Evolutionary conservation across 1,139 yeast genomes (phyloP), one percentile per base, ranked within the genome.

Genomic region (Blastobotrys petasosporus): DNA sequence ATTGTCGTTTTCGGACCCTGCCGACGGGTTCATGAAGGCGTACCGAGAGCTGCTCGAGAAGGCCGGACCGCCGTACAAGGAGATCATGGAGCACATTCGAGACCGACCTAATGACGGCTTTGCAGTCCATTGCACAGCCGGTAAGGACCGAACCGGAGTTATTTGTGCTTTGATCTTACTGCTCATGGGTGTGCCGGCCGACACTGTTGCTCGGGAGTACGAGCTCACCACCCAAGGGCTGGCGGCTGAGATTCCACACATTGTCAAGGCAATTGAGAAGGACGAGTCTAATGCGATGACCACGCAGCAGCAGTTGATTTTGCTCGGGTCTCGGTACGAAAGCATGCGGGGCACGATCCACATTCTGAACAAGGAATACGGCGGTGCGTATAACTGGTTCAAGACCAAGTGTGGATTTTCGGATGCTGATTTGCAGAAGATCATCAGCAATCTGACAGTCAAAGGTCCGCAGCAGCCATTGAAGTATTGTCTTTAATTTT

Each of bases 141-240:
- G 95, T 2, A 86, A 85, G 61, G 95, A 87, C 61, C 73, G 95
- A 42, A 86, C 95, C 0, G 95, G 95, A 0, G 70, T 85, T 11
- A 62, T 84, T 52, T 76, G 81, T 2, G 85, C 86, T 79, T 64
- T 86, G 46, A 67, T 85, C 2, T 68, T 86, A 39, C 65, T 79
- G 25, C 64, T 85, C 23, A 69, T 76, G 12, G 88, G 85, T 0
- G 85, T 85, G 5, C 86, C 82, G 49, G 70, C 71, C 13, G 76
- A 78, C 53, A 77, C 79, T 2, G 73, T 86, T 37, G 80, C 87
- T 2, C 75, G 79, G 52, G 94, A 85, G 61, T 81, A 83, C 58
- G 94, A 83, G 60, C 66, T 85, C 58, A 84, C 94, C 1, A 74
- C 85, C 0, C 59, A 75, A 43, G 95, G 95, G 0, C 68, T 84